Percentiles rank a stretch among this genome's conserved stretches.
Conservation (phyloP, 2,329 filamentous ascomycete genomes). For the Huntiella decipiens region DNA sequence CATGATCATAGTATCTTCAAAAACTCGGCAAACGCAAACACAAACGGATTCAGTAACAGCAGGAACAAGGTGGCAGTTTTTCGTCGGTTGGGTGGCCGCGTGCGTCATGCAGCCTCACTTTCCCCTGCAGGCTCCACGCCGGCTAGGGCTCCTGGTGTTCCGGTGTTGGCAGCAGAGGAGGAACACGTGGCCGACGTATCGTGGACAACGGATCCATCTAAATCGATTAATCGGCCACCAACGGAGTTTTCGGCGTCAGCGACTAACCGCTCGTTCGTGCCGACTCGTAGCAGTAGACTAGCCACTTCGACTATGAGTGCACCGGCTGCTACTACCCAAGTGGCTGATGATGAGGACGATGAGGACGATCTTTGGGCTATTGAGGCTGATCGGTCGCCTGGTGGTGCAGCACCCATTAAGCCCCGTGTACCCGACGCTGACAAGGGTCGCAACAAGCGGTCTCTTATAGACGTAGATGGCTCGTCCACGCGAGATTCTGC, state of each 20-base stretch:
- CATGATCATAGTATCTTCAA: conserved; percentile 8
- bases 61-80: conserved; percentile 2
- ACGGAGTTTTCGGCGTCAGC: background rate
- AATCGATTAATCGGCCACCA: conserved; percentile 2
- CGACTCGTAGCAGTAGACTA: background rate
- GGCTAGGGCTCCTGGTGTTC: background rate
- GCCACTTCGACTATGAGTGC: background rate
- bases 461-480: background rate
- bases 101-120: conserved; percentile 7
- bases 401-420: conserved; percentile 13
- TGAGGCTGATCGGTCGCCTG: conserved; percentile 31
- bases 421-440: conserved; percentile 3
- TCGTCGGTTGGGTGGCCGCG: conserved; percentile 7
- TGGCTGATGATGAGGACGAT: conserved; percentile 11
- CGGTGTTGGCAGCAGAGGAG: conserved; percentile 9
- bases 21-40: background rate
- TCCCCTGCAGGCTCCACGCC: conserved; percentile 7
- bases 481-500: too few species aligned
- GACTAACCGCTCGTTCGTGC: background rate
- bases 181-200: conserved; percentile 10
- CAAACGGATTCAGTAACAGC: conserved; percentile 2
- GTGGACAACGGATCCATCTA: conserved; percentile 10
- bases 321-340: background rate
- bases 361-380: conserved; percentile 35
- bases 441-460: conserved; percentile 13